Evolutionary conservation across 176 grass and related monocot genomes (phyloP), one percentile per base, ranked within the genome.

Genomic region (Zoysia pacifica): DNA sequence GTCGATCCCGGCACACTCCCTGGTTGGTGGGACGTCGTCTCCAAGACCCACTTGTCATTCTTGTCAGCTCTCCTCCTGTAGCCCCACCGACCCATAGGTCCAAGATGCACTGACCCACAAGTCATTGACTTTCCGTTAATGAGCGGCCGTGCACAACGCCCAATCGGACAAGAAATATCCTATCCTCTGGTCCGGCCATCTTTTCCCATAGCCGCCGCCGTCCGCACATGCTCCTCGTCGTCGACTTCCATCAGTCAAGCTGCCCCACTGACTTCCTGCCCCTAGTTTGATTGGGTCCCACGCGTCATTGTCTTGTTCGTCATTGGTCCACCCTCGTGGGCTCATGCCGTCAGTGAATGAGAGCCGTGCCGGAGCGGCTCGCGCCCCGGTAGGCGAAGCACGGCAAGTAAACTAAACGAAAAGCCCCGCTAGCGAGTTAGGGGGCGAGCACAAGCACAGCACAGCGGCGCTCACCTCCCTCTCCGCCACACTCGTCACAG

Each of bases 271-370:
- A 79, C 38, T 0, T 0, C 0, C 0, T 44, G 86, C 2, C 67
- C 74, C 61, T 4, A 4, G 0, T 75, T 0, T 0, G 0, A 0
- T 0, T 1, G 0, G 46, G 59, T 0, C 39, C 65, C 47, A 6
- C 53, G 0, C 42, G 61, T 16, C 83, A 72, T 37, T 13, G 2
- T 1, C 8, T 0, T 0, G 12, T 7, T 28, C 28, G 11, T 15
- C 10, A 19, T 19, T 6, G 5, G 18, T 48, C 42, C n/a, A 2
- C 14, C 13, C 0, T 20, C 70, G 14, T 63, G 78, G 85, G 72
- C 3, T 55, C 55, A 0, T 0, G 0, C 0, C 0, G 79, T 78
- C 80, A 60, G 60, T 0, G 43, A 18, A 28, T 0, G 13, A 44
- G 56, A 14, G n/a, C 2, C 46, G 74, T 72, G 46, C 13, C 7